Evolutionary conservation across 2,329 filamentous ascomycete species (phyloP).

Genomic region (Akanthomyces muscarius): DNA sequence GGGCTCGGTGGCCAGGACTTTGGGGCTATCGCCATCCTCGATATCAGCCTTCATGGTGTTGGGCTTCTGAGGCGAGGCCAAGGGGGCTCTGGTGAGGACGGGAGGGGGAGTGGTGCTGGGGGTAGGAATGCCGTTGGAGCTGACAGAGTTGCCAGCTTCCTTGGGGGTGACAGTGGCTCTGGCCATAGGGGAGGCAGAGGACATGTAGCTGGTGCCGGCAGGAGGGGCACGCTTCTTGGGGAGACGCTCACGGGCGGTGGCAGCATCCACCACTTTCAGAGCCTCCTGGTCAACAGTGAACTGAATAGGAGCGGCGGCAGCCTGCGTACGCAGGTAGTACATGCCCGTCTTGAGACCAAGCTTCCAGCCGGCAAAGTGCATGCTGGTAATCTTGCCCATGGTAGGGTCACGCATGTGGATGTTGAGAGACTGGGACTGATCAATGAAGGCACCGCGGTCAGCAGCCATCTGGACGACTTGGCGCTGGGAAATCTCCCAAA

Average conservation of each 20-base stretch:
- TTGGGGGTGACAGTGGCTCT: conserved; percentile 56
- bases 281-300: conserved; percentile 98
- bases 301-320: conserved; percentile 92
- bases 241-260: conserved; percentile 60
- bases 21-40: conserved; percentile 74
- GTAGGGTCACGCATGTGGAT: conserved; percentile 99
- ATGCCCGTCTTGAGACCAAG: conserved; percentile 98
- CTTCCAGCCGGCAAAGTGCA: conserved; percentile 99
- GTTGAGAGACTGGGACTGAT: conserved; percentile 98
- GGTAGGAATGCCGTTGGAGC: conserved; percentile 62
- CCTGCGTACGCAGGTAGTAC: conserved; percentile 99
- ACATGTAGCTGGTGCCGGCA: conserved; percentile 50
- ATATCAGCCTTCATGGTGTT: conserved; percentile 72
- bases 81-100: conserved; percentile 37
- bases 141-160: conserved; percentile 33
- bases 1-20: conserved; percentile 71
- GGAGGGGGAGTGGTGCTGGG: conserved; percentile 64
- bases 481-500: conserved; percentile 98
- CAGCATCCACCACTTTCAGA: conserved; percentile 80
- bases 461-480: conserved; percentile 96
- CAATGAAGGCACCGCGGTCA: conserved; percentile 96
- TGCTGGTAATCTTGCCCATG: conserved; percentile 99
- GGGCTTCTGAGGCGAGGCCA: conserved; percentile 57
- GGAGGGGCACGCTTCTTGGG: conserved; percentile 68
- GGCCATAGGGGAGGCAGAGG: conserved; percentile 59